Evolutionary conservation across 805 yeast species (phyloP).

Genomic region (Candida bentonensis): DNA sequence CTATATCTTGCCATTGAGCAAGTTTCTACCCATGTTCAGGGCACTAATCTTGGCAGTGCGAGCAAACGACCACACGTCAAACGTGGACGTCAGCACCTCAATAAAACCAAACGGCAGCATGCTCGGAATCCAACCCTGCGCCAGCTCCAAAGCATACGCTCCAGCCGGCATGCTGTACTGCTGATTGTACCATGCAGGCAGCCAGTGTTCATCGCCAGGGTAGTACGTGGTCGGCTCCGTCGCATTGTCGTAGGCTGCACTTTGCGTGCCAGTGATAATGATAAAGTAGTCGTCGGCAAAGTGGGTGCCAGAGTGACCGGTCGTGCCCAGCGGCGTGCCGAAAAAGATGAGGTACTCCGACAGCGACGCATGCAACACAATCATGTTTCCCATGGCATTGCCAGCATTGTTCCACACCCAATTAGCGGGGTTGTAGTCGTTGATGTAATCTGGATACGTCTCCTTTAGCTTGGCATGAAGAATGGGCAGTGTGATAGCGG

Average conservation of each 20-base stretch:
- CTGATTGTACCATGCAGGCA: conserved; percentile 56
- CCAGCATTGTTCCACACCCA: conserved; percentile 98
- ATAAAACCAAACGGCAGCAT: conserved; percentile 95
- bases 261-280: conserved; percentile 67
- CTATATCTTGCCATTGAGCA: conserved; percentile 59
- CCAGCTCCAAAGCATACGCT: conserved; percentile 81
- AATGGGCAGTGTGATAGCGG: conserved; percentile 11
- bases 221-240: conserved; percentile 52
- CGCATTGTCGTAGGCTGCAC: conserved; percentile 55
- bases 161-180: conserved; percentile 81
- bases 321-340: conserved; percentile 89
- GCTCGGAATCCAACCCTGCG: conserved; percentile 97
- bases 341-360: conserved; percentile 87
- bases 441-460: conserved; percentile 62
- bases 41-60: conserved; percentile 67
- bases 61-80: conserved; percentile 56
- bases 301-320: conserved; percentile 92
- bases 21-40: conserved; percentile 57
- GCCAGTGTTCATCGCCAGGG: conserved; percentile 82
- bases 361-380: conserved; percentile 86
- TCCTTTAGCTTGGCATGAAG: conserved; percentile 38
- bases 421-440: conserved; percentile 57
- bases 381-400: conserved; percentile 93
- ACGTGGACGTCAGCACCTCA: conserved; percentile 64
- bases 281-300: conserved; percentile 97